A percentile compares a stretch with the other conserved stretches of the same genome.
Conservation (phyloP, 2,329 filamentous ascomycete genomes). For the Botryotinia calthae region DNA sequence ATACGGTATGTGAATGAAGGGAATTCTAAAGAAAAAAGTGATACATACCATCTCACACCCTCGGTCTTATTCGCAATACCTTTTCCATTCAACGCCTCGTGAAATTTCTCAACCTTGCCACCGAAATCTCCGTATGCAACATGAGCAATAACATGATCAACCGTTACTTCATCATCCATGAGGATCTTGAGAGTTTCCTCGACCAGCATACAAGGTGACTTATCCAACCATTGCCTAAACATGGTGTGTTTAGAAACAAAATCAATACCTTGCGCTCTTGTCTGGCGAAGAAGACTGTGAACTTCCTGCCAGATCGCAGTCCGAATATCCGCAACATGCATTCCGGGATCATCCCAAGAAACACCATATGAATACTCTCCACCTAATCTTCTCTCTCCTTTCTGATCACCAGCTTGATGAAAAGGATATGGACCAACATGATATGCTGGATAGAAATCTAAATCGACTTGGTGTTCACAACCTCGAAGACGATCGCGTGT, state of each 20-base stretch:
- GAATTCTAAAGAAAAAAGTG: not conserved
- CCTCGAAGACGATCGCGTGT: slow-evolving; percentile 25
- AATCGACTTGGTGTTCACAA: slow-evolving; percentile 27
- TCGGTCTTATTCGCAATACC: slow-evolving; percentile 12
- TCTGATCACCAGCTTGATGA: slow-evolving; percentile 23
- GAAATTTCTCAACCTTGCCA: slow-evolving; percentile 6
- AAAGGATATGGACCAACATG: slow-evolving; percentile 19
- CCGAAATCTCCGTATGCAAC: slow-evolving; percentile 24
- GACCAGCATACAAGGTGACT: slow-evolving; percentile 30
- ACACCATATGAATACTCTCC: slow-evolving; percentile 29
- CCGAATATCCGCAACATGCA: slow-evolving; percentile 15
- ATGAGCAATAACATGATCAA: slow-evolving; percentile 22
- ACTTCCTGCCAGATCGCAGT: slow-evolving; percentile 33
- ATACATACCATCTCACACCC: slow-evolving; percentile 26
- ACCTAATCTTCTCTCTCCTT: not conserved
- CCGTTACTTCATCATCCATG: not conserved
- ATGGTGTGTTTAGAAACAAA: slow-evolving; percentile 22
- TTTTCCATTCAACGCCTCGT: not conserved
- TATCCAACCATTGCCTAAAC: slow-evolving; percentile 34
- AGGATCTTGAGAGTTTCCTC: slow-evolving; percentile 27
- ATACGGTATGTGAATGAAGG: not conserved
- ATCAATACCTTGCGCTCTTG: slow-evolving; percentile 29
- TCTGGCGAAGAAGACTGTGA: slow-evolving; percentile 23
- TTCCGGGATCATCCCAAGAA: slow-evolving; percentile 34
- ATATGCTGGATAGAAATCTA: slow-evolving; percentile 36